Evolutionary conservation across 495 filamentous ascomycete genomes (phyloP).

Genomic region (Lasiosphaeria ovina): DNA sequence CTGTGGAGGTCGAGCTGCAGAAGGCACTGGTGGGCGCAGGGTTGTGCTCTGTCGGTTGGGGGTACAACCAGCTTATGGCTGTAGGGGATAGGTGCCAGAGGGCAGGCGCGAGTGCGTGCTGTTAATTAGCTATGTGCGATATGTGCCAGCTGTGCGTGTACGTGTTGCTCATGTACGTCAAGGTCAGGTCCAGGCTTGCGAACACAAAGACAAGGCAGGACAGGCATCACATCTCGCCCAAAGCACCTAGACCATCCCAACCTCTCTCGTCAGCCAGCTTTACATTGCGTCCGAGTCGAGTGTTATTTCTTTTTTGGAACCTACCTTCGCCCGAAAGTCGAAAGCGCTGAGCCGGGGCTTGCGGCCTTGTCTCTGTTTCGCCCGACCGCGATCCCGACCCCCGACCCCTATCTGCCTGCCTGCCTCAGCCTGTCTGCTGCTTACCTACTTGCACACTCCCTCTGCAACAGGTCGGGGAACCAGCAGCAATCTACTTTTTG

Average conservation of each 20-base stretch:
- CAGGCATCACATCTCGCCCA: conserved; percentile 5
- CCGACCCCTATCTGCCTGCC: background rate
- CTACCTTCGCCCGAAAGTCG: too few relatives aligned
- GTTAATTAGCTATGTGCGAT: background rate
- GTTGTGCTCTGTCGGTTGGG: background rate
- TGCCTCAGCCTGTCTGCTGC: too few relatives aligned
- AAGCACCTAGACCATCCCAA: conserved; percentile 1
- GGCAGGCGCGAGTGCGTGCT: background rate
- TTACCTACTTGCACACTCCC: too few relatives aligned
- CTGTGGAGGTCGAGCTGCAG: background rate
- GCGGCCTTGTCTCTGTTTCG: conserved; percentile 1
- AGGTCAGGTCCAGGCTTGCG: conserved; percentile 12
- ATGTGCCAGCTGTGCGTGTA: conserved; percentile 6
- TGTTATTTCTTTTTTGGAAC: too few relatives aligned
- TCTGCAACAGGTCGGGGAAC: too few relatives aligned
- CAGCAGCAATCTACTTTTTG: too few relatives aligned
- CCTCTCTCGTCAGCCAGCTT: background rate
- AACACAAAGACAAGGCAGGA: conserved; percentile 10
- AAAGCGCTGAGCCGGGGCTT: background rate
- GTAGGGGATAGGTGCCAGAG: background rate
- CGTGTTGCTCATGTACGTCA: conserved; percentile 15
- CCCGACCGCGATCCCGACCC: too few relatives aligned
- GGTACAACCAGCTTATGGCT: background rate
- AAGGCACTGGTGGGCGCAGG: background rate
- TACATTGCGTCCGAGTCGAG: too few relatives aligned